Evolutionary conservation across 768 basidiomycete species (phyloP), one percentile per base, ranked within the genome.

Genomic region (Podaxis rugospora): DNA sequence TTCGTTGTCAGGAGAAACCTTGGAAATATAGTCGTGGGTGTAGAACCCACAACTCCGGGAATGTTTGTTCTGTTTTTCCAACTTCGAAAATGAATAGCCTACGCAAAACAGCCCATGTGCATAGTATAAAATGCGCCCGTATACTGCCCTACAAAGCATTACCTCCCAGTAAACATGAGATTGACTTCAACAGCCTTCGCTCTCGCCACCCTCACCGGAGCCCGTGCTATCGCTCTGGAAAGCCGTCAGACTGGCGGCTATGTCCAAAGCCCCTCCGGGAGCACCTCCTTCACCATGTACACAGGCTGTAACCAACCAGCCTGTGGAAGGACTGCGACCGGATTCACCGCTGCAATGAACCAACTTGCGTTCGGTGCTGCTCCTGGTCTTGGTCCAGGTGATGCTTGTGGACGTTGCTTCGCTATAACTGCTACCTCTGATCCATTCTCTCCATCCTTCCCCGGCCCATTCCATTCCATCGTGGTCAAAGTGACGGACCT

Each of bases 321-420:
- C n/a, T 86, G 85, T 65, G 84, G 85, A 5, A 74, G 76, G 61
- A 64, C 74, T 16, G 81, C 76, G 2, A 69, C 65, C 32, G 84
- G 84, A 2, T 84, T 71, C 68, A 83, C 82, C 4, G 83, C 84
- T 11, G 84, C 84, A 4, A 78, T 86, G 10, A 83, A 76, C 68
- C 83, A 85, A 70, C 76, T 85, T 21, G 72, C 83, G 0, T 87
- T 83, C 60, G 84, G 84, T 42, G 72, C 81, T 6, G 52, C 68
- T 14, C 80, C 83, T 18, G 82, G 83, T 0, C 28, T 71, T 0
- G 84, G 83, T 9, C 70, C 82, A 1, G 84, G 85, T 14, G 84
- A 84, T 69, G 85, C 81, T 9, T 87, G 84, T 63, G 85, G 84
- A 13, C 81, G 84, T 39, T 86, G 85, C 74, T 86, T 87, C 67